Percentiles rank a stretch among this genome's conserved stretches.
These are phyloP conservation scores for Kappamyces sp. DNA, from an alignment of 192 early-diverging fungal species.

Conservation along the genomic window DNA sequence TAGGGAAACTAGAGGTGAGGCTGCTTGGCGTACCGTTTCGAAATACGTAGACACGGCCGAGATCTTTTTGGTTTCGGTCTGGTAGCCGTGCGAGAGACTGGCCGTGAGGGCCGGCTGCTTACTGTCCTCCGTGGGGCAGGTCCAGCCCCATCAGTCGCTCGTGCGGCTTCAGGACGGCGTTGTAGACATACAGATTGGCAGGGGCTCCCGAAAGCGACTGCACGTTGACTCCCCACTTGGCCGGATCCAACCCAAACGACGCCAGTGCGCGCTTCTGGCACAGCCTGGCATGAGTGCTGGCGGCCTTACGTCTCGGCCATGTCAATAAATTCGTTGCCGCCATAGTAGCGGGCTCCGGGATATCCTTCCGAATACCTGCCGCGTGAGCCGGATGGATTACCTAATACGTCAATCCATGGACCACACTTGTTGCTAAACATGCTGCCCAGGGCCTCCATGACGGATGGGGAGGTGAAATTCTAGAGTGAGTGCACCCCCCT, in stretches of 20 bases:
- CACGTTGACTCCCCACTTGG: conserved; percentile 97
- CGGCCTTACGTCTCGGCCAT: conserved; percentile 62
- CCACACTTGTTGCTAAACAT: conserved; percentile 99
- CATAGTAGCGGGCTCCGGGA: conserved; percentile 75
- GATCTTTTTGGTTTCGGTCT: conserved; percentile 94
- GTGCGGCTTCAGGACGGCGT: conserved; percentile 90
- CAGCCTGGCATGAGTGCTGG: conserved; percentile 26
- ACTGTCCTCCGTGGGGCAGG: conserved; percentile 97
- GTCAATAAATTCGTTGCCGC: conserved; percentile 98
- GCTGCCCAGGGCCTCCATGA: conserved; percentile 93
- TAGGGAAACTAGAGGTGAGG: conserved; percentile 52
- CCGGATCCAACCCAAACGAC: conserved; percentile 73
- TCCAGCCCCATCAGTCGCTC: conserved; percentile 98
- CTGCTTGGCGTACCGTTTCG: conserved; percentile 61
- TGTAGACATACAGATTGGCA: conserved; percentile 96
- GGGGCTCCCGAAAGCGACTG: conserved; percentile 94
- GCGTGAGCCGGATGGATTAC: conserved; percentile 5
- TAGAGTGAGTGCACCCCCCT: conserved; percentile 25
- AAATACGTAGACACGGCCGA: conserved; percentile 92
- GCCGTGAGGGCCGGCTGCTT: conserved; percentile 29
- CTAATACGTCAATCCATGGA: conserved; percentile 85
- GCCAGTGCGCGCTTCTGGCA: conserved; percentile 97
- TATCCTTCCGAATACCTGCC: neutral
- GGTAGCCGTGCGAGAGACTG: conserved; percentile 95
- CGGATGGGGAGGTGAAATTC: conserved; percentile 96